phyloP scores from a whole-genome alignment of 2,329 filamentous ascomycete genomes.

The Pseudogymnoascus sp. region DNA sequence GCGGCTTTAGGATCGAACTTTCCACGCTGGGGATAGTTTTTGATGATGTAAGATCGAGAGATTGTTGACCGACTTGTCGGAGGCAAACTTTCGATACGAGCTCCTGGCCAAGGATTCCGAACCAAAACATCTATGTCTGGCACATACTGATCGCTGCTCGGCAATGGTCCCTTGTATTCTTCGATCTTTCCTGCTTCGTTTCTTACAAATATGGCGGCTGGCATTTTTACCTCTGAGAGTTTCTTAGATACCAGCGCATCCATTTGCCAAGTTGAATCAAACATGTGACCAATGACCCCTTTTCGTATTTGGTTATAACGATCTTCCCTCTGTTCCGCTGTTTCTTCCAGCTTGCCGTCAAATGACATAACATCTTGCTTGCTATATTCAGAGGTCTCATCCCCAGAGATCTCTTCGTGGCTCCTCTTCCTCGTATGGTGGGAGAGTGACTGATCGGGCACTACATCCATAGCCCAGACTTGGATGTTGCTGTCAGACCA shows the following conservation, averaged over 20 bases:
- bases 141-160: conserved; percentile 42
- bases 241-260: conserved; percentile 63
- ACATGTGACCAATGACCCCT: conserved; percentile 67
- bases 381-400: neutral
- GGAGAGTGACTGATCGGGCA: conserved; percentile 24
- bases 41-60: conserved; percentile 81
- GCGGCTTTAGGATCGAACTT: conserved; percentile 69
- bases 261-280: conserved; percentile 66
- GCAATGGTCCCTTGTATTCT: conserved; percentile 62
- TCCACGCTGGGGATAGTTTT: conserved; percentile 67
- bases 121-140: conserved; percentile 67
- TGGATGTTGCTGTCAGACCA: conserved; percentile 71
- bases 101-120: conserved; percentile 72
- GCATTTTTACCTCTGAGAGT: conserved; percentile 59
- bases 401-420: conserved; percentile 40
- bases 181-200: conserved; percentile 59
- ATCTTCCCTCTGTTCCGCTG: conserved; percentile 33
- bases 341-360: conserved; percentile 21
- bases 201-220: conserved; percentile 64
- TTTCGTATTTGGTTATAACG: conserved; percentile 47
- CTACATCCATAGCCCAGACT: conserved; percentile 74
- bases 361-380: conserved; percentile 13
- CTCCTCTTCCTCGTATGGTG: conserved; percentile 37
- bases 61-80: conserved; percentile 57
- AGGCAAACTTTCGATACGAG: conserved; percentile 59